Base-by-base conservation (phyloP, 2,329 filamentous ascomycete species). In the Elsinoe fawcettii region DNA sequence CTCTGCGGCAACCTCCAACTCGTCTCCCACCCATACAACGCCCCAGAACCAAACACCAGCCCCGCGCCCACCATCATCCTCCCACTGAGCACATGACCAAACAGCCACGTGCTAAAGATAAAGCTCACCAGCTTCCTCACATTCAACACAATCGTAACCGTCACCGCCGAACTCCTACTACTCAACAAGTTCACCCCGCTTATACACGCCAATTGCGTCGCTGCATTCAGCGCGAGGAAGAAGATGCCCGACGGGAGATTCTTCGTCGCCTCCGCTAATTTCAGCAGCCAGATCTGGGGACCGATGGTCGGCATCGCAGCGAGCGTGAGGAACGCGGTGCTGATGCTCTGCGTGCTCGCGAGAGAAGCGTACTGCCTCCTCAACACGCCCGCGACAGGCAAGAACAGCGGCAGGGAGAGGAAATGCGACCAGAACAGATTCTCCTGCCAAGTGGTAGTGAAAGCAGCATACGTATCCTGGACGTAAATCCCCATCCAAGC, bases 401-500 rank as follows among this genome's bases (percentile, higher is more conserved):
- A 66, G 67, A 92, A 93, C 20, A 93, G 77, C 0, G 88, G 87
- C 43, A 93, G 74, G 0, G 86, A 88, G 20, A 92, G 77, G 6
- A 89, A 70, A 63, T 86, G 83, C 20, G 88, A 95, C 75, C 97
- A 99, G 75, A 99, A 97, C 11, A 99, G 79, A 63, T 96, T 96
- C 71, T 97, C 93, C 64, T 86, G 87, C 90, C 93, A 97, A 70
- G 93, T 87, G 27, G 88, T 87, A 5, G 91, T 90, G 70, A 96
- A 90, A 58, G 80, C 81, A 59, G 81, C 81, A 74, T 97, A 99
- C 0, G 91, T 89, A 63, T 90, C 84, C 70, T 99, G 91, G 0
- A 92, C 92, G 70, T 96, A 97, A 27, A 96, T 81, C 3, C 93
- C 93, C 86, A 97, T 96, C 66, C 91, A 87, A 20, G 93, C 90